Conservation (phyloP, 257 asterid genomes). For the Fraxinus pennsylvanica region DNA sequence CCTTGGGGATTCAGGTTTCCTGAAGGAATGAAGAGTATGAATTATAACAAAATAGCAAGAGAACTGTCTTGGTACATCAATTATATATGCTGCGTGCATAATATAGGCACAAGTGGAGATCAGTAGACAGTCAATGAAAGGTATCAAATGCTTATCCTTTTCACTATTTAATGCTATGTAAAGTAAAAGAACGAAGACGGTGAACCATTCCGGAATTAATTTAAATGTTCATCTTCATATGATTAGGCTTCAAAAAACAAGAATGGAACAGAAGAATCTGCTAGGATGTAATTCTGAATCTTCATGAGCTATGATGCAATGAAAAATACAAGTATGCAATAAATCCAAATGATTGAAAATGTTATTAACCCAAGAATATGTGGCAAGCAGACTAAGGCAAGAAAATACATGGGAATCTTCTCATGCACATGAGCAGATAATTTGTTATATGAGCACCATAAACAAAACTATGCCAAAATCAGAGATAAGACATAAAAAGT, state of each 20-base stretch:
- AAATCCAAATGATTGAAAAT: not conserved
- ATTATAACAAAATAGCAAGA: slow-evolving; percentile 15
- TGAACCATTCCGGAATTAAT: slow-evolving; percentile 8
- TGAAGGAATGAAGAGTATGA: slow-evolving; percentile 30
- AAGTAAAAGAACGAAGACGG: not conserved
- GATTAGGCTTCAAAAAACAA: not conserved
- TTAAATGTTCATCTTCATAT: slow-evolving; percentile 2
- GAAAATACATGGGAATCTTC: no score
- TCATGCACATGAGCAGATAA: no score
- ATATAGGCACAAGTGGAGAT: slow-evolving; percentile 3
- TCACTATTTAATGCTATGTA: not conserved
- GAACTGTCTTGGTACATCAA: slow-evolving; percentile 5
- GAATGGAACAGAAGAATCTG: slow-evolving; percentile 9
- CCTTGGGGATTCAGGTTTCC: slow-evolving; percentile 93
- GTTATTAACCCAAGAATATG: no score
- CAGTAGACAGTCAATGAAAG: not conserved
- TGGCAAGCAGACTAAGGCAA: no score
- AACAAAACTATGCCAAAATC: no score
- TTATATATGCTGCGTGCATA: slow-evolving; percentile 8
- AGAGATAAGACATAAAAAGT: no score
- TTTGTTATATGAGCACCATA: no score
- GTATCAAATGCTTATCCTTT: slow-evolving; percentile 18
- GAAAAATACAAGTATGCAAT: slow-evolving; percentile 1
- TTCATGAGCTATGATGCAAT: slow-evolving; percentile 15
- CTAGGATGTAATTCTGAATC: slow-evolving; percentile 5